Conservation (phyloP, 805 yeast genomes). For the Maudiozyma turicensis region DNA sequence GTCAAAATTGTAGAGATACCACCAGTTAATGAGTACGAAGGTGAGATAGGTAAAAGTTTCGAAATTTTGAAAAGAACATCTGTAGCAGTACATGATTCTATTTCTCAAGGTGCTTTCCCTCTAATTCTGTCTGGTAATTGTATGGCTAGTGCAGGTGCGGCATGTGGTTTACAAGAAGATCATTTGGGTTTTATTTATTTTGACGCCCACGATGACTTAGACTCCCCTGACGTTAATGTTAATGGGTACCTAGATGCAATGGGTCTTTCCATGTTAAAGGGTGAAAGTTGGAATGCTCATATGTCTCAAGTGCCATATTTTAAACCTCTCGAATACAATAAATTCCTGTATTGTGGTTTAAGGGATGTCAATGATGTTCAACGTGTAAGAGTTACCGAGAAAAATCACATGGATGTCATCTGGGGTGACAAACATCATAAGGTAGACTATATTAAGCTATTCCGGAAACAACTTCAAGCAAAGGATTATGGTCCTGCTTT, state of each 20-base stretch:
- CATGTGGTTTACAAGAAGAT: neutral
- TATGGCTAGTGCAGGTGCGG: neutral
- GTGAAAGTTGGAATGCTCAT: neutral
- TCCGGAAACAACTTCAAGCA: neutral
- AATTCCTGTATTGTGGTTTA: neutral
- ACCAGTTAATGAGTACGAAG: neutral
- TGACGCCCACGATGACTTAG: conserved; percentile 1
- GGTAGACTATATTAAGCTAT: neutral
- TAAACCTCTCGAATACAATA: neutral
- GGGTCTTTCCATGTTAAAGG: neutral
- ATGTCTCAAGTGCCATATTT: neutral
- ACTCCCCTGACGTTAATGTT: neutral
- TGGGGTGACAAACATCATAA: neutral
- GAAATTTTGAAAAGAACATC: neutral
- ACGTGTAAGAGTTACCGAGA: neutral
- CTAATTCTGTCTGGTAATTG: neutral
- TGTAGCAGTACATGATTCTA: neutral
- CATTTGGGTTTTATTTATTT: neutral
- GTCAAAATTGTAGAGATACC: conserved; percentile 1
- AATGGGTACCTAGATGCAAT: conserved; percentile 1
- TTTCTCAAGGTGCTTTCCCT: neutral
- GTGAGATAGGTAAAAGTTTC: conserved; percentile 1
- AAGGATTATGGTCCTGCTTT: neutral
- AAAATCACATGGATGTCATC: neutral
- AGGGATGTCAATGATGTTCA: neutral